Evolutionary conservation across 306 rosid species (phyloP), one percentile per base, ranked within the genome.

Genomic region (Sophora flavescens): DNA sequence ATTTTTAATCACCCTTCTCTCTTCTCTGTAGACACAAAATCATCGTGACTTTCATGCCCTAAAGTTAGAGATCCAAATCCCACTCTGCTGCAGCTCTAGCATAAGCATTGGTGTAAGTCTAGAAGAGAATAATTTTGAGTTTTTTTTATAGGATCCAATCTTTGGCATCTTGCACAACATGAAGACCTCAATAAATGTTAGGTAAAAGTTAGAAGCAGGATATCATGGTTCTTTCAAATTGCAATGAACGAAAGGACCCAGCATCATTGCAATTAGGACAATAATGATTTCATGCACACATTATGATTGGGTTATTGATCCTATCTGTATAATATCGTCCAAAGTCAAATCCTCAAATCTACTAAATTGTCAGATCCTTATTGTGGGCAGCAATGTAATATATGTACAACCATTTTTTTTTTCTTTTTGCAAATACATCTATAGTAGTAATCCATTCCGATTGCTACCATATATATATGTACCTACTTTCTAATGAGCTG

Each of bases 211-310:
- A 6, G 58, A 76, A 57, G 60, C 72, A 39, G 18, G 52, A 60
- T 48, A 78, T 80, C 42, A 80, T 66, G 76, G 72, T 16, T 48
- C 14, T 50, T 47, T 56, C 76, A 74, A 48, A 66, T 74, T 68
- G 81, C 60, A 81, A 28, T 51, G 54, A 75, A 61, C 26, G 39
- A 68, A 54, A 74, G 68, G 68, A 69, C 70, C 73, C 76, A 75
- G 13, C 84, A 75, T 81, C 81, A 75, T 75, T 68, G 22, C 73
- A 50, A 60, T 42, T 61, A 35, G 42, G 67, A 75, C 42, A 68
- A 30, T 60, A 61, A 81, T 81, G 80, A 81, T 75, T 75, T 62
- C 67, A 28, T 63, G 64, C 59, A 42, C 59, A 44, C 67, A 5
- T 41, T 28, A 65, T 39, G 53, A 30, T 15, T 61, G 7, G 17